Conservation (phyloP, 371 early-diverging fungal species). For the Aphelidium insulamus region DNA sequence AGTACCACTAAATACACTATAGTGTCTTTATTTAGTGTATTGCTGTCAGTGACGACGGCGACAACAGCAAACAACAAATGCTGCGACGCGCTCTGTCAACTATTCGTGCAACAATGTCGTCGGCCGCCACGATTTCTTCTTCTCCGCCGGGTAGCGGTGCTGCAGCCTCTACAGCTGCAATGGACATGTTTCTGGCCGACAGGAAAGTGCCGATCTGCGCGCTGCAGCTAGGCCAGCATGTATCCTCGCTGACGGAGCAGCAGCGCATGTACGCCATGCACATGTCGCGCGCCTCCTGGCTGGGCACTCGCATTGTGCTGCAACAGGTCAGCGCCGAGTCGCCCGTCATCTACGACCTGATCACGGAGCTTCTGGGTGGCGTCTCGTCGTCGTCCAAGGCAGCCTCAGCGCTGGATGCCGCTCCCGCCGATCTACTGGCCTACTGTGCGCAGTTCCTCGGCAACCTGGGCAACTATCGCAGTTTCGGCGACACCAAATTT, state of each 20-base stretch:
- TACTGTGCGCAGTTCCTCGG: conserved; percentile 23
- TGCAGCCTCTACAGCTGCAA: too few relatives aligned
- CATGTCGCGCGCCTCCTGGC: conserved; percentile 29
- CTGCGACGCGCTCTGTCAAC: too few relatives aligned
- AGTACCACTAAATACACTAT: too few relatives aligned
- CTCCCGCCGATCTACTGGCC: conserved; percentile 25
- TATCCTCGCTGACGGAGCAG: conserved; percentile 17
- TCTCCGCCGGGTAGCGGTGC: too few relatives aligned
- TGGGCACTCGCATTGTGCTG: conserved; percentile 22
- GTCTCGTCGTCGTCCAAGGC: too few relatives aligned
- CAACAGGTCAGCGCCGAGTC: conserved; percentile 18
- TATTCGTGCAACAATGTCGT: too few relatives aligned
- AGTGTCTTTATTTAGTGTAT: too few relatives aligned
- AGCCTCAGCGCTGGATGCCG: too few relatives aligned
- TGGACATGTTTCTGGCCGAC: conserved; percentile 26
- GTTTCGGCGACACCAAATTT: conserved; percentile 38
- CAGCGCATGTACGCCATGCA: conserved; percentile 35
- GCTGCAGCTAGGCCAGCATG: conserved; percentile 25
- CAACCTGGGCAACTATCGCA: conserved; percentile 30
- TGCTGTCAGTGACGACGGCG: too few relatives aligned
- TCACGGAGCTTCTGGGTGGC: conserved; percentile 8
- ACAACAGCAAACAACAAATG: too few relatives aligned
- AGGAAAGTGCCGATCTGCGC: conserved; percentile 17
- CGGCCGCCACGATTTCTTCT: too few relatives aligned
- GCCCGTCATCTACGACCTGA: conserved; percentile 14